phyloP scores from a whole-genome alignment of 2,329 filamentous ascomycete species.

The Alternaria triticimaculans region DNA sequence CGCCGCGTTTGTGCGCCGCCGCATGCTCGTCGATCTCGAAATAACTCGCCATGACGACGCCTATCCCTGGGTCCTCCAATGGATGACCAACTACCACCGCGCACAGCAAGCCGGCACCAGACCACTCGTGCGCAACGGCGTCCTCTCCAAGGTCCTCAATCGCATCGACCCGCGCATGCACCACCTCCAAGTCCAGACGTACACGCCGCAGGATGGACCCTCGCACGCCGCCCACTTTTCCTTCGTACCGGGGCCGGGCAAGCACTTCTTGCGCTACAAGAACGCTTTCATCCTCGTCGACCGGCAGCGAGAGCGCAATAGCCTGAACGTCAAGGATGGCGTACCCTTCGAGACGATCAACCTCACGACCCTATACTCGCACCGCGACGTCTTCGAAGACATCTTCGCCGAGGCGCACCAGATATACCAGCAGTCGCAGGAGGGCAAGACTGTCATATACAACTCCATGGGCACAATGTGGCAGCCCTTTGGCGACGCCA shows the following conservation, averaged over 20 bases:
- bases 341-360: slow-evolving; percentile 94
- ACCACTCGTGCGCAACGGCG: slow-evolving; percentile 38
- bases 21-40: slow-evolving; percentile 92
- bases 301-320: slow-evolving; percentile 80
- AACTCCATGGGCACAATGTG: slow-evolving; percentile 84
- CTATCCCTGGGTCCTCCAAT: slow-evolving; percentile 92
- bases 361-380: slow-evolving; percentile 87
- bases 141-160: slow-evolving; percentile 62
- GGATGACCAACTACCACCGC: slow-evolving; percentile 85
- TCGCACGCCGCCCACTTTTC: slow-evolving; percentile 81
- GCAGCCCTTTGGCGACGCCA: slow-evolving; percentile 81
- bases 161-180: slow-evolving; percentile 67
- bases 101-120: slow-evolving; percentile 59
- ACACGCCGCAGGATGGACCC: slow-evolving; percentile 69
- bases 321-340: slow-evolving; percentile 78
- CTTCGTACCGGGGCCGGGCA: slow-evolving; percentile 88
- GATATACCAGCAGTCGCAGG: slow-evolving; percentile 77
- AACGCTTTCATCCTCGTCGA: slow-evolving; percentile 88
- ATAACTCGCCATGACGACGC: slow-evolving; percentile 93
- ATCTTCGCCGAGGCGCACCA: slow-evolving; percentile 87
- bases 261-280: slow-evolving; percentile 84
- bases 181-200: slow-evolving; percentile 70
- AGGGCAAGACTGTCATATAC: slow-evolving; percentile 94
- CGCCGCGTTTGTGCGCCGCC: slow-evolving; percentile 76
- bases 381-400: slow-evolving; percentile 87